Percentiles rank a stretch among this genome's conserved stretches.
Evolutionary conservation across 169 alveolate species (phyloP).

Genomic region (Eimeria maxima): DNA sequence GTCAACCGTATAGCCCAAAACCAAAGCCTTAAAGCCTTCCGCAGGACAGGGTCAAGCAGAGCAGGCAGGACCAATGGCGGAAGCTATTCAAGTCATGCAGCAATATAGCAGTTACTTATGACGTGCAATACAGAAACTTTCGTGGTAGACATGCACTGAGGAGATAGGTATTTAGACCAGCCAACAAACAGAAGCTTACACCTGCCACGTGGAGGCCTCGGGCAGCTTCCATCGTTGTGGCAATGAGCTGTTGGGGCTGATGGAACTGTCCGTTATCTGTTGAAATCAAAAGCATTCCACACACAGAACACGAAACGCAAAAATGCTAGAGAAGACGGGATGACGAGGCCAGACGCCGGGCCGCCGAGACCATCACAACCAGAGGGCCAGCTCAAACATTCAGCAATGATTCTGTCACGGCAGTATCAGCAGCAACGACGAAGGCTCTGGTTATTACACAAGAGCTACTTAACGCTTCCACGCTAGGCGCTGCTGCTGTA

Average conservation of each 20-base stretch:
- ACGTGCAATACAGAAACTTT: neutral
- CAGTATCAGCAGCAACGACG: neutral
- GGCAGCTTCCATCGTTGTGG: slow-evolving; percentile 42
- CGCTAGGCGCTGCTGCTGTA: neutral
- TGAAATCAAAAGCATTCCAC: neutral
- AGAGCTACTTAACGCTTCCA: too few species aligned
- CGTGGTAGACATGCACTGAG: neutral
- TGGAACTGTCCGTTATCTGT: neutral
- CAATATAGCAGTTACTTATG: neutral
- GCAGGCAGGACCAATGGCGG: neutral
- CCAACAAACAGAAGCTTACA: neutral
- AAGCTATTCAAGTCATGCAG: neutral
- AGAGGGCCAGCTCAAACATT: neutral
- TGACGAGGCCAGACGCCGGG: neutral
- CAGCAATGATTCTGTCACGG: neutral
- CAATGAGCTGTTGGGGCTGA: slow-evolving; percentile 32
- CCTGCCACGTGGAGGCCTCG: slow-evolving; percentile 62
- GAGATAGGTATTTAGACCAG: neutral
- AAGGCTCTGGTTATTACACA: neutral
- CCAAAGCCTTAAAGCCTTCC: neutral
- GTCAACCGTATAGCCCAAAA: neutral
- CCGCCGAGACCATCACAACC: neutral
- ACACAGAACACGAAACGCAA: neutral
- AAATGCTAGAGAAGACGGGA: neutral
- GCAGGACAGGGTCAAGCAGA: neutral